phyloP scores from a whole-genome alignment of 768 basidiomycete genomes.

The Podaxis sp. region DNA sequence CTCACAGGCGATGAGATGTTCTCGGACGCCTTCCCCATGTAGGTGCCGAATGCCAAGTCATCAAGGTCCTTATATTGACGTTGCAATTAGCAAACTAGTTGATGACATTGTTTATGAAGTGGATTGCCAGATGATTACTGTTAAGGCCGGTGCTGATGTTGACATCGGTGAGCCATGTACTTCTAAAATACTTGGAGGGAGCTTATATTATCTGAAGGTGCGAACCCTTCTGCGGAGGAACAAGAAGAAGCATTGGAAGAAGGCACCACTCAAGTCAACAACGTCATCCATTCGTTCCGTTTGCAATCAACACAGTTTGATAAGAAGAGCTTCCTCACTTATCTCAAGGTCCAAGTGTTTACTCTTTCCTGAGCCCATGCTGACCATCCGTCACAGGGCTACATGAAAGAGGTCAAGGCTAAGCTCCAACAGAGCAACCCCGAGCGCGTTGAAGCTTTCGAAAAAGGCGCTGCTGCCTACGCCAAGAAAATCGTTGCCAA shows the following conservation, averaged over 20 bases:
- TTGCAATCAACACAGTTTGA: slow-evolving; percentile 79
- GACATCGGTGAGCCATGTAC: slow-evolving; percentile 70
- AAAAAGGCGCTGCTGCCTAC: slow-evolving; percentile 70
- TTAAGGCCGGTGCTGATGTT: slow-evolving; percentile 75
- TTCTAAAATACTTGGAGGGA: slow-evolving; percentile 1
- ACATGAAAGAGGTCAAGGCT: slow-evolving; percentile 90
- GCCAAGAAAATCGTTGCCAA: slow-evolving; percentile 88
- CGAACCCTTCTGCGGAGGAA: slow-evolving; percentile 92
- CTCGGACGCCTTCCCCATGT: slow-evolving; percentile 91
- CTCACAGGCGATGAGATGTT: slow-evolving; percentile 86
- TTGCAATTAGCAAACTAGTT: slow-evolving; percentile 57
- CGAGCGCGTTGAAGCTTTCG: slow-evolving; percentile 68
- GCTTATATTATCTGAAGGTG: slow-evolving; percentile 46
- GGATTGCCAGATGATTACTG: slow-evolving; percentile 64
- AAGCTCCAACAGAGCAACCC: slow-evolving; percentile 51
- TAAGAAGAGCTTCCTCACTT: slow-evolving; percentile 79
- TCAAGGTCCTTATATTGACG: background rate
- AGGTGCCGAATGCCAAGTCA: slow-evolving; percentile 22
- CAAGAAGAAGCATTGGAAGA: slow-evolving; percentile 77
- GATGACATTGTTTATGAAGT: slow-evolving; percentile 85
- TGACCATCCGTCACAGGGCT: slow-evolving; percentile 44
- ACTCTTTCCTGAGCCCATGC: background rate
- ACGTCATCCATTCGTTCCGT: slow-evolving; percentile 89
- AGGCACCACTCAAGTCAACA: slow-evolving; percentile 75
- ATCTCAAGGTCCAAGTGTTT: slow-evolving; percentile 65